These are phyloP conservation scores for Dipodascus geniculatus DNA, from an alignment of 805 yeast genomes.

Conservation along the genomic window DNA sequence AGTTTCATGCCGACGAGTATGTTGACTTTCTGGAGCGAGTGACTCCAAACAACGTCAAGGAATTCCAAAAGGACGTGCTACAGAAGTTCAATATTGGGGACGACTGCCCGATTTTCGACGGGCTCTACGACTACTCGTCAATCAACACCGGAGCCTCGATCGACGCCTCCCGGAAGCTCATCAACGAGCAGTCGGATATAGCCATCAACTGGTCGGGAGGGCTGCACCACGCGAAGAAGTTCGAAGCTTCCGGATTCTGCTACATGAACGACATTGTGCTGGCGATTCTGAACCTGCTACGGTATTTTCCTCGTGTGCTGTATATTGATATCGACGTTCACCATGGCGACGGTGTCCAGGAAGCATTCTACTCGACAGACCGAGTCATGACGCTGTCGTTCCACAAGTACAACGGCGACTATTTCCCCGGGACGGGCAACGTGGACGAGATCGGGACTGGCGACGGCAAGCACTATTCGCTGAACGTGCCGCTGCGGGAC, in stretches of 20 bases:
- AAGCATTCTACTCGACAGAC: conserved; percentile 85
- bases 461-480: conserved; percentile 69
- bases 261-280: conserved; percentile 83
- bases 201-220: conserved; percentile 95
- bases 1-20: conserved; percentile 84
- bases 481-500: conserved; percentile 79
- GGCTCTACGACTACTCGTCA: conserved; percentile 82
- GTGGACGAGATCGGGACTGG: conserved; percentile 76
- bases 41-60: conserved; percentile 60
- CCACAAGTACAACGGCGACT: conserved; percentile 82
- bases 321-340: conserved; percentile 87
- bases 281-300: conserved; percentile 65
- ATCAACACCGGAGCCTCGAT: conserved; percentile 82
- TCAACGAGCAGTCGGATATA: conserved; percentile 74
- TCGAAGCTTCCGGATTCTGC: conserved; percentile 85
- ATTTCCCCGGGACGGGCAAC: conserved; percentile 90
- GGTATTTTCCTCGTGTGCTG: conserved; percentile 76
- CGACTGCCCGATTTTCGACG: conserved; percentile 92
- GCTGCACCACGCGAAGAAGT: conserved; percentile 82
- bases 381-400: conserved; percentile 84
- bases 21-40: conserved; percentile 62
- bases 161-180: conserved; percentile 79
- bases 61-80: conserved; percentile 33
- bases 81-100: conserved; percentile 82
- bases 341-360: conserved; percentile 94